phyloP scores from a whole-genome alignment of 2,329 filamentous ascomycete species.

The Epichloe baconii region DNA sequence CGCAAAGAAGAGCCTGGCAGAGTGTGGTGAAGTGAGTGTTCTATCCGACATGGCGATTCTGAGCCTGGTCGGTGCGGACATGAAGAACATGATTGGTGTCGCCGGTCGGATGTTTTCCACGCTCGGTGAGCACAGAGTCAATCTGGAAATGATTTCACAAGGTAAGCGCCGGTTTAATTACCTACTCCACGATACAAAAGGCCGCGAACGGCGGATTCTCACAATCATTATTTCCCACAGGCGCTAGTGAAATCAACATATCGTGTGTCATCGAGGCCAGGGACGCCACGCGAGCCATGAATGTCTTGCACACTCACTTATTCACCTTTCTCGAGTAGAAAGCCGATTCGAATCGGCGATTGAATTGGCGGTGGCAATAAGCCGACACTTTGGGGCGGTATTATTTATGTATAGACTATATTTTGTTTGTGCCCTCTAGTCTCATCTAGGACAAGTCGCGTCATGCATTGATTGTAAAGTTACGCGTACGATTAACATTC shows the following conservation, averaged over 20 bases:
- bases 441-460: neutral
- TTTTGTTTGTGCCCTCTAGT: neutral
- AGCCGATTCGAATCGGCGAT: neutral
- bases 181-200: neutral
- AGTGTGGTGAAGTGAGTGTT: constrained; percentile 82
- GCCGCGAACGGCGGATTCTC: neutral
- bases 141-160: constrained; percentile 99
- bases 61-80: constrained; percentile 83
- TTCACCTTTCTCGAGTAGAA: constrained; percentile 80
- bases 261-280: constrained; percentile 90
- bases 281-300: constrained; percentile 86
- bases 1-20: constrained; percentile 58
- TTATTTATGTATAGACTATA: neutral
- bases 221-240: constrained; percentile 28
- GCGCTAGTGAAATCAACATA: constrained; percentile 97
- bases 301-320: constrained; percentile 89
- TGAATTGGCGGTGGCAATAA: too few relatives aligned
- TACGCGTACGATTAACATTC: neutral
- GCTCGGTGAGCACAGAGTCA: constrained; percentile 83
- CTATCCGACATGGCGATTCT: constrained; percentile 90
- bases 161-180: constrained; percentile 38
- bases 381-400: neutral
- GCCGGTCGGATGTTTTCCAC: constrained; percentile 91
- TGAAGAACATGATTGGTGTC: constrained; percentile 96
- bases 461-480: neutral